Evolutionary conservation across 108 stramenopile species (phyloP).

Genomic region (Nannochloropsis granulata): DNA sequence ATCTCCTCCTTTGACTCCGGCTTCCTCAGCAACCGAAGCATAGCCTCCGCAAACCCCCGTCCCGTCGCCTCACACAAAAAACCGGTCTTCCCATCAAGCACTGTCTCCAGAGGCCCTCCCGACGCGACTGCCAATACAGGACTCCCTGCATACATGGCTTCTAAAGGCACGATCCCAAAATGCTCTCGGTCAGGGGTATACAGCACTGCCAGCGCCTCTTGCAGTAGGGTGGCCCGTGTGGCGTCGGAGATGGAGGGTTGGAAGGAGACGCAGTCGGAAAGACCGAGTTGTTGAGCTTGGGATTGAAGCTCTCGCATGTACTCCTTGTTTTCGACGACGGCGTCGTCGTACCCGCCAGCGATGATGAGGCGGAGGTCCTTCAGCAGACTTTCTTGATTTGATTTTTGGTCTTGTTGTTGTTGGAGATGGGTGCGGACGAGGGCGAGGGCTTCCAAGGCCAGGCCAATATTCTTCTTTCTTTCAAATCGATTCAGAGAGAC

Average conservation of each 20-base stretch:
- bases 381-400: background rate
- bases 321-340: slow-evolving; percentile 84
- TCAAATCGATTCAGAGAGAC: slow-evolving; percentile 82
- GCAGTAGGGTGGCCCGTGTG: slow-evolving; percentile 49
- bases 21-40: slow-evolving; percentile 6
- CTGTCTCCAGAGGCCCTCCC: slow-evolving; percentile 80
- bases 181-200: slow-evolving; percentile 93
- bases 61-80: slow-evolving; percentile 37
- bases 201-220: slow-evolving; percentile 53
- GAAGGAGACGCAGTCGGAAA: slow-evolving; percentile 44
- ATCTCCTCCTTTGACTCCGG: background rate
- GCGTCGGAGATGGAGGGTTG: slow-evolving; percentile 57
- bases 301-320: slow-evolving; percentile 56
- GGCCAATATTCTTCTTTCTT: slow-evolving; percentile 83
- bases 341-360: slow-evolving; percentile 88
- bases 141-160: slow-evolving; percentile 79
- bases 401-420: background rate
- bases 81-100: slow-evolving; percentile 67
- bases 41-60: slow-evolving; percentile 21
- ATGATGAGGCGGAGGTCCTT: slow-evolving; percentile 44
- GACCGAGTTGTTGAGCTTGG: background rate
- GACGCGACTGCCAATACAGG: slow-evolving; percentile 41
- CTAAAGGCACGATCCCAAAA: slow-evolving; percentile 98
- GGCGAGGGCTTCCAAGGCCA: slow-evolving; percentile 44
- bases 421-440: background rate